phyloP scores from a whole-genome alignment of 768 basidiomycete species.

The Suillus subluteus region DNA sequence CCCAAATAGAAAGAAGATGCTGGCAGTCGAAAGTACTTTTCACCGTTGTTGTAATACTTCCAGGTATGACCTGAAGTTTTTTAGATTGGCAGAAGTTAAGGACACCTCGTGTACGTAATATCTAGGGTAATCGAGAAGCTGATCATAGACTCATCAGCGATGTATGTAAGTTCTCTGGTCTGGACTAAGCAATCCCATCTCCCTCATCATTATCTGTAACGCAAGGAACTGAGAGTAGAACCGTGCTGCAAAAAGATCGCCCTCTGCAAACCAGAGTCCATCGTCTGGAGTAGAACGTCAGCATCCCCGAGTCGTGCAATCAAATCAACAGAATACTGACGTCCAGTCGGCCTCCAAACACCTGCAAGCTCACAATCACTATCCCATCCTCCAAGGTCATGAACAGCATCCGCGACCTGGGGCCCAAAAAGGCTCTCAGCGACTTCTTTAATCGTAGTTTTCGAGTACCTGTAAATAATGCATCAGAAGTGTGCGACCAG shows the following conservation, averaged over 20 bases:
- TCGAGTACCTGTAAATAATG: slow-evolving; percentile 3
- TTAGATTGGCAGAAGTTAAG: background rate
- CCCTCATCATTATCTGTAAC: background rate
- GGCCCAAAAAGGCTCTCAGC: slow-evolving; percentile 8
- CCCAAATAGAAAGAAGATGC: background rate
- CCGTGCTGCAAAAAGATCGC: slow-evolving; percentile 12
- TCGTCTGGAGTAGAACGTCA: background rate
- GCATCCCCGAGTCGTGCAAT: background rate
- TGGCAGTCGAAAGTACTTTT: background rate
- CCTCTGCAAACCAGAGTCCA: slow-evolving; percentile 12
- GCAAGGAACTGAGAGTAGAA: background rate
- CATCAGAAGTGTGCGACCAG: background rate
- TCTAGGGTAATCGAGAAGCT: background rate
- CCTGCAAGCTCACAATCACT: slow-evolving; percentile 15
- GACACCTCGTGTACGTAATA: background rate
- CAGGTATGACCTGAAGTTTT: background rate
- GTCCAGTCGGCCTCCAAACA: slow-evolving; percentile 16
- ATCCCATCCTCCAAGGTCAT: slow-evolving; percentile 18
- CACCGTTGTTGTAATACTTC: background rate
- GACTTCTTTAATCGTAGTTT: slow-evolving; percentile 9
- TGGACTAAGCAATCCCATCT: background rate
- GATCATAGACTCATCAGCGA: background rate
- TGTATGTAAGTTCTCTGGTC: background rate
- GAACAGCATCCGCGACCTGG: slow-evolving; percentile 8
- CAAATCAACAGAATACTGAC: background rate